Evolutionary conservation across 768 basidiomycete genomes (phyloP).

Genomic region (Tricholoma bakamatsutake): DNA sequence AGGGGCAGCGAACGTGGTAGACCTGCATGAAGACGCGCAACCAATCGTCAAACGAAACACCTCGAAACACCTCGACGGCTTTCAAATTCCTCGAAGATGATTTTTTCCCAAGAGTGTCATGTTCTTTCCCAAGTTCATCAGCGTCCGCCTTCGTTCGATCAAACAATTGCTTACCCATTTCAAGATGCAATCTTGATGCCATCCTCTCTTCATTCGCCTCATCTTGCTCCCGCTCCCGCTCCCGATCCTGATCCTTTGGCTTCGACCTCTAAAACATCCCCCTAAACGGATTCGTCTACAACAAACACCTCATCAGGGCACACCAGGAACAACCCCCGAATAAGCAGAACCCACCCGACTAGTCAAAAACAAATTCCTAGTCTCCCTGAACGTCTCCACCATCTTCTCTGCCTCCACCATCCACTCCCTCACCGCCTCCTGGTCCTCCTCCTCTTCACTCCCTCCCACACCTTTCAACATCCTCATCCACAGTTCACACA

Average conservation of each 20-base stretch:
- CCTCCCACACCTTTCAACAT: slow-evolving; percentile 42
- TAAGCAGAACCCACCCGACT: slow-evolving; percentile 48
- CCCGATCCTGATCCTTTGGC: slow-evolving; percentile 28
- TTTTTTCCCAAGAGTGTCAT: slow-evolving; percentile 50
- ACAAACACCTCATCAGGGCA: slow-evolving; percentile 4
- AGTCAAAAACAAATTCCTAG: slow-evolving; percentile 74
- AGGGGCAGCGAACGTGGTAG: slow-evolving; percentile 10
- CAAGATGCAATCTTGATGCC: slow-evolving; percentile 70
- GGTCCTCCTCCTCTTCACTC: slow-evolving; percentile 67
- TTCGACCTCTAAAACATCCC: slow-evolving; percentile 60
- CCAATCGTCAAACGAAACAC: slow-evolving; percentile 83
- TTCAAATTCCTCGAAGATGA: slow-evolving; percentile 28
- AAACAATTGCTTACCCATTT: slow-evolving; percentile 45
- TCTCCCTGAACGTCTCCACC: slow-evolving; percentile 86
- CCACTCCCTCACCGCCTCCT: slow-evolving; percentile 31
- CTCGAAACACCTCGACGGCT: slow-evolving; percentile 68
- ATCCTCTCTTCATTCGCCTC: slow-evolving; percentile 68
- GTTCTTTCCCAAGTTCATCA: slow-evolving; percentile 31
- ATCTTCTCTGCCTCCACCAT: slow-evolving; percentile 58
- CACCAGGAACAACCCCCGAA: not conserved
- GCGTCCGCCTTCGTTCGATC: not conserved
- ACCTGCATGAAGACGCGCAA: slow-evolving; percentile 82
- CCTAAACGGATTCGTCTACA: slow-evolving; percentile 49
- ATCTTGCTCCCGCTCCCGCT: slow-evolving; percentile 28
- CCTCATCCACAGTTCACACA: slow-evolving; percentile 58